Evolutionary conservation across 805 yeast genomes (phyloP), one percentile per base, ranked within the genome.

Genomic region (Metschnikowia chrysomelidarum): DNA sequence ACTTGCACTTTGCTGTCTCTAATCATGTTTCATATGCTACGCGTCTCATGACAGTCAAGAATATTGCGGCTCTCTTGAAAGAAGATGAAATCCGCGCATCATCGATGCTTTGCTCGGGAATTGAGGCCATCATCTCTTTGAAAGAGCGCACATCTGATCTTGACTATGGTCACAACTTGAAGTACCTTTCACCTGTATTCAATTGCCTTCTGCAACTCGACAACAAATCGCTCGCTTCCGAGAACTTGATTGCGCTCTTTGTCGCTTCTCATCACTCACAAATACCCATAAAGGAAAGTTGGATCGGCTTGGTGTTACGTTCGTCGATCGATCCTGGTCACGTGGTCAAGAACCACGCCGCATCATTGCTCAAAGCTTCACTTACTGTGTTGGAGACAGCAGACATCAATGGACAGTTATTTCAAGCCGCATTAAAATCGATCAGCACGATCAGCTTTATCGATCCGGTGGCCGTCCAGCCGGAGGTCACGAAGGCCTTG

Each of bases 231-330:
- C 28, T 47, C 13, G 53, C 47, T 2, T 34, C 41, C 15, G 28
- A 36, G 7, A 54, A 54, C 40, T 51, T 62, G 27, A 37, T 36
- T 8, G 18, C 47, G 19, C 46, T 64, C 16, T 36, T 62, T 22
- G 47, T 60, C 7, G 46, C 56, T 5, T 57, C 70, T 2, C 59
- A 61, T 44, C 57, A 57, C 35, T 23, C 45, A 7, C 34, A 31
- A 5, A 43, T 62, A n/a, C 52, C 62, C 0, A 57, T 43, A 61
- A 67, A 54, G 61, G 59, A 73, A 41, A 80, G 82, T 2, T 91
- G 98, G 98, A 82, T 87, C 21, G 84, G 84, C 0, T 59, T 87
- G 26, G 79, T 79, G 23, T 75, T 81, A 49, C 64, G 75, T 29
- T 72, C 83, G 6, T 52, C 60, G 2, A 38, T 62, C 21, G 94